Percentiles rank a stretch among this genome's conserved stretches.
phyloP scores from a whole-genome alignment of 2,329 filamentous ascomycete species.

The Colletotrichum neosansevieriae region DNA sequence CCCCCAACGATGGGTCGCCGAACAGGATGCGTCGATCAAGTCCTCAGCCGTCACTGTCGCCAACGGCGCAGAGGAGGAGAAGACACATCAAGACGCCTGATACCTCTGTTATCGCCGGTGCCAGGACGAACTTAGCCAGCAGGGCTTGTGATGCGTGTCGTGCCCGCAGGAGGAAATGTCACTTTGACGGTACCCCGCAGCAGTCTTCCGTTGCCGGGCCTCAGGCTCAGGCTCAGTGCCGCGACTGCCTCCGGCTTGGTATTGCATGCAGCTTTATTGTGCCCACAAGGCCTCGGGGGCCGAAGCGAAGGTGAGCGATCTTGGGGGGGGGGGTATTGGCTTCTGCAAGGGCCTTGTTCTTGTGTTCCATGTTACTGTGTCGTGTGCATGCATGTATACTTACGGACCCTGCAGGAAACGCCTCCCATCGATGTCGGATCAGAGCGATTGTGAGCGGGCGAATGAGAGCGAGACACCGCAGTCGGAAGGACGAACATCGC shows the following conservation, averaged over 20 bases:
- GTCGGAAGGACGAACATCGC: neutral
- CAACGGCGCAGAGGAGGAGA: constrained; percentile 10
- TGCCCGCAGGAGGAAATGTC: constrained; percentile 44
- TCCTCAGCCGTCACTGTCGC: constrained; percentile 8
- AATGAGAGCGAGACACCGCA: neutral
- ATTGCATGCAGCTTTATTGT: constrained; percentile 44
- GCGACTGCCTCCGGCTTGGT: constrained; percentile 41
- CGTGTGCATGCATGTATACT: neutral
- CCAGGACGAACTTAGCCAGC: constrained; percentile 38
- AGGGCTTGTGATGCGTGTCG: constrained; percentile 45
- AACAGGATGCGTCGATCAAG: constrained; percentile 30
- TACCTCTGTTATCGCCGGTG: neutral
- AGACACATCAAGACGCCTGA: constrained; percentile 30
- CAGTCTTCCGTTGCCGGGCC: neutral
- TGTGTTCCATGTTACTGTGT: neutral
- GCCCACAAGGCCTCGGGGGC: constrained; percentile 44
- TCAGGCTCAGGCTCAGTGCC: constrained; percentile 33
- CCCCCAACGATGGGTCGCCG: constrained; percentile 16
- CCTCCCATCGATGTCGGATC: constrained; percentile 29
- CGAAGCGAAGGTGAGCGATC: constrained; percentile 42
- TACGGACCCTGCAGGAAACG: constrained; percentile 25
- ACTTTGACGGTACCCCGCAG: constrained; percentile 28
- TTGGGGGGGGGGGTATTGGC: constrained; percentile 6
- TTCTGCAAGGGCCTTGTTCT: too few species aligned
- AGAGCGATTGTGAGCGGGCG: constrained; percentile 9